Evolutionary conservation across 2,329 filamentous ascomycete species (phyloP).

Genomic region (Xylariaceae sp.): DNA sequence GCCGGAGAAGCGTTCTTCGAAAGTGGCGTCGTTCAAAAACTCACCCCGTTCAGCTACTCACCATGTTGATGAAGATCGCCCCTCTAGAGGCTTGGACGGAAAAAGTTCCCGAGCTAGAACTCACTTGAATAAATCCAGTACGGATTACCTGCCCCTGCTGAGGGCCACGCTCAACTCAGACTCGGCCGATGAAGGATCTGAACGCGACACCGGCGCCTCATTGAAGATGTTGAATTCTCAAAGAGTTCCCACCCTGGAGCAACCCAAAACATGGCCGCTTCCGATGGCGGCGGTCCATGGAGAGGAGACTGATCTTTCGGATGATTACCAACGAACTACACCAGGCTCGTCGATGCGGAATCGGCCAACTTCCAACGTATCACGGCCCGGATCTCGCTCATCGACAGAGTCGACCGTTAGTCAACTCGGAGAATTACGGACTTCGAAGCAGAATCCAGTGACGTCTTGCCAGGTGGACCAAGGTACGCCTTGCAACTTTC

Average conservation of each 20-base stretch:
- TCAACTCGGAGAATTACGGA: not conserved
- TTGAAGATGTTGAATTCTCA: not conserved
- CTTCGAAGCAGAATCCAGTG: not conserved
- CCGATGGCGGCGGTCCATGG: not conserved
- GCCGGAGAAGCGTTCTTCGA: constrained; percentile 22
- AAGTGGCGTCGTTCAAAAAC: constrained; percentile 1
- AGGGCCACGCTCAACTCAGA: constrained; percentile 12
- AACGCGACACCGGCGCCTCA: not conserved
- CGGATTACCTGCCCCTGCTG: constrained; percentile 2
- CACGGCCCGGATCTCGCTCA: not conserved
- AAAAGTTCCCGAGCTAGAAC: not conserved
- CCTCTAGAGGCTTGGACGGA: not conserved
- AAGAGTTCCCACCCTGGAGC: constrained; percentile 1
- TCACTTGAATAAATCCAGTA: constrained; percentile 2
- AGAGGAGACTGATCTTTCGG: not conserved
- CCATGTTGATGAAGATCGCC: not conserved
- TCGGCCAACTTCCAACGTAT: not conserved
- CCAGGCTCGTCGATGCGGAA: constrained; percentile 3
- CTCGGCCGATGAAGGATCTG: constrained; percentile 6
- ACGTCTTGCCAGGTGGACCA: not conserved
- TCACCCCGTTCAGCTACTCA: constrained; percentile 1
- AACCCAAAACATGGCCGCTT: not conserved
- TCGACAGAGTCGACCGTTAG: not conserved
- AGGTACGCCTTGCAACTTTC: constrained; percentile 8
- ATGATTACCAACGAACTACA: not conserved